Evolutionary conservation across 176 grass and related monocot species (phyloP), one percentile per base, ranked within the genome.

Genomic region (Cenchrus purpureus): DNA sequence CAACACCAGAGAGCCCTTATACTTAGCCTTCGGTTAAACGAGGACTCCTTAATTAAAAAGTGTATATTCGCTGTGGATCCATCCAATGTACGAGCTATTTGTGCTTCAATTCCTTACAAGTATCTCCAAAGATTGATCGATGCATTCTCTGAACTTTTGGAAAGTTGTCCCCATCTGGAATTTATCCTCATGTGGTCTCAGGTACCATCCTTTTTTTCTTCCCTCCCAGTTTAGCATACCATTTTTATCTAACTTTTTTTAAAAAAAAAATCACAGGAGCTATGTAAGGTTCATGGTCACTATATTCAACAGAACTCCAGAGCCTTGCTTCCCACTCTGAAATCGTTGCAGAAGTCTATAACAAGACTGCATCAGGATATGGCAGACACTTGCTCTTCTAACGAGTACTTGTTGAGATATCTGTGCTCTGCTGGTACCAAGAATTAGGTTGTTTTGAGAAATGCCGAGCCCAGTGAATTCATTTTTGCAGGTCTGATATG

Each of bases 301-400:
- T 89, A 86, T 82, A 99, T 99, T 79, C 97, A 96, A 64, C 93
- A 94, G 62, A 99, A 99, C 68, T 99, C 91, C 25, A 91, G 90
- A 78, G 83, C 78, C 44, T 82, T 99, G 86, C 97, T 99, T 86
- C 93, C 97, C 11, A 76, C 91, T 64, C 82, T 99, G 48, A 99
- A 90, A 76, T 94, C 97, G 5, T 71, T 99, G 75, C 91, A 99
- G 79, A 94, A 99, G 44, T 91, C 97, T 52, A 95, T 99, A 78
- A 92, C 97, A 68, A 92, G 86, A 71, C 45, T 95, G 67, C 97
- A 99, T 78, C 97, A 99, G 78, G 97, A 99, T 90, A 73, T 99
- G 81, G 88, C 86, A 3, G 91, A 96, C 49, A 96, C 91, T n/a
- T 99, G 93, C 85, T 92, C 93, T 82, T 99, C 93, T 5, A 99